phyloP scores from a whole-genome alignment of 371 early-diverging fungal genomes.

The Mucor lusitanicus region DNA sequence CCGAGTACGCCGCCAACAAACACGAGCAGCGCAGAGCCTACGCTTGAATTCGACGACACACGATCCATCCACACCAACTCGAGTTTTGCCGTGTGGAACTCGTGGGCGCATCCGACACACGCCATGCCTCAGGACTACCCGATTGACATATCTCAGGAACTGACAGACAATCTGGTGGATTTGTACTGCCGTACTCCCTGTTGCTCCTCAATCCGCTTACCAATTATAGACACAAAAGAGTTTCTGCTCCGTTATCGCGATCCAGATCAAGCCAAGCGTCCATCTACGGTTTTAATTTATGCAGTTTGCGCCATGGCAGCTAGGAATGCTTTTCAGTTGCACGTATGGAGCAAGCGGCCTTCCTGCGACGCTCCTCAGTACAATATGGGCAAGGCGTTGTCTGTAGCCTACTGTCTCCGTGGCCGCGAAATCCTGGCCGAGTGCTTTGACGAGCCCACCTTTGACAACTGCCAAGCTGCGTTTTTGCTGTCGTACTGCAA shows the following conservation, averaged over 20 bases:
- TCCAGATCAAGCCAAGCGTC: constrained; percentile 24
- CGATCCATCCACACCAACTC: constrained; percentile 21
- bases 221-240: constrained; percentile 36
- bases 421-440: constrained; percentile 42
- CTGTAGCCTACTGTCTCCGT: constrained; percentile 43
- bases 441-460: constrained; percentile 45
- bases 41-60: constrained; percentile 7
- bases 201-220: constrained; percentile 38
- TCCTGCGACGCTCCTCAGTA: constrained; percentile 31
- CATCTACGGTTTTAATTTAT: constrained; percentile 37
- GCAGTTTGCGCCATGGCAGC: constrained; percentile 53
- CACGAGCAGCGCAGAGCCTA: not conserved
- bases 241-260: constrained; percentile 33
- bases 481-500: constrained; percentile 46
- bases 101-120: constrained; percentile 28
- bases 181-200: constrained; percentile 49
- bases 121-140: constrained; percentile 41
- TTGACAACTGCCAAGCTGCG: constrained; percentile 42
- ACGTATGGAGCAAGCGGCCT: constrained; percentile 45
- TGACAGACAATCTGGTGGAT: constrained; percentile 42
- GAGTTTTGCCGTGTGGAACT: constrained; percentile 37
- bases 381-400: constrained; percentile 50
- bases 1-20: not conserved
- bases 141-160: constrained; percentile 38
- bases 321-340: constrained; percentile 51